These are phyloP conservation scores for Avena sativa DNA, from an alignment of 176 grass and related monocot genomes.

Conservation along the genomic window DNA sequence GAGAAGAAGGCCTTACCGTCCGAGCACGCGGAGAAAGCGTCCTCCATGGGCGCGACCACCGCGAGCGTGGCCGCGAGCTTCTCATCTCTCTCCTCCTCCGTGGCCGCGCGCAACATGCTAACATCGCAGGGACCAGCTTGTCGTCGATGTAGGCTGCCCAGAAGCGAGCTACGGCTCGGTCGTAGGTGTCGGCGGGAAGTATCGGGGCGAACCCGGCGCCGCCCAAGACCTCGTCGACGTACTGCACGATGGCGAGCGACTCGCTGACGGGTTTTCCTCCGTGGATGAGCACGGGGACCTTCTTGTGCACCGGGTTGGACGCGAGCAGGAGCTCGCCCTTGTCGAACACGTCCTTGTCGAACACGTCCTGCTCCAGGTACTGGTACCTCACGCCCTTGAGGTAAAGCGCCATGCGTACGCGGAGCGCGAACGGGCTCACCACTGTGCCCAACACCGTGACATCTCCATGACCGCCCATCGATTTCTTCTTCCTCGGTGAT, in stretches of 20 bases:
- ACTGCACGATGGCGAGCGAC: conserved; percentile 51
- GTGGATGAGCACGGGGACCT: conserved; percentile 53
- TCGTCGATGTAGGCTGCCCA: conserved; percentile 47
- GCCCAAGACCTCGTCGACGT: conserved; percentile 48
- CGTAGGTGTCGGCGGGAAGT: conserved; percentile 41
- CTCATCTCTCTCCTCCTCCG: too few relatives aligned
- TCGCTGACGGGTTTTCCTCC: conserved; percentile 29
- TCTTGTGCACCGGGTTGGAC: conserved; percentile 57
- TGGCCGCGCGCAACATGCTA: too few relatives aligned
- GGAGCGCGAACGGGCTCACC: conserved; percentile 35
- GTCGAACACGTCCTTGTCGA: conserved; percentile 30
- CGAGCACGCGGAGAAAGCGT: too few relatives aligned
- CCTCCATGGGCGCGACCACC: too few relatives aligned
- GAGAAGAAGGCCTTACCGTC: too few relatives aligned
- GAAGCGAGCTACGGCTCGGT: conserved; percentile 49
- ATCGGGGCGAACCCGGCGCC: not conserved
- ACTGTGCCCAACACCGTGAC: conserved; percentile 43
- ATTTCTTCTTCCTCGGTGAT: not conserved
- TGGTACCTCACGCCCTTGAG: conserved; percentile 52
- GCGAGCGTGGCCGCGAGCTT: too few relatives aligned
- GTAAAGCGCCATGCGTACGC: conserved; percentile 50
- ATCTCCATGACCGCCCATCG: not conserved
- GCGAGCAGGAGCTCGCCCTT: conserved; percentile 50
- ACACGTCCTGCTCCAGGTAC: conserved; percentile 11
- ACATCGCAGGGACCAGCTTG: conserved; percentile 14